A percentile compares a stretch with the other conserved stretches of the same genome.
Conservation (phyloP, 129 eudicot species). For the Ambrosia trifida region DNA sequence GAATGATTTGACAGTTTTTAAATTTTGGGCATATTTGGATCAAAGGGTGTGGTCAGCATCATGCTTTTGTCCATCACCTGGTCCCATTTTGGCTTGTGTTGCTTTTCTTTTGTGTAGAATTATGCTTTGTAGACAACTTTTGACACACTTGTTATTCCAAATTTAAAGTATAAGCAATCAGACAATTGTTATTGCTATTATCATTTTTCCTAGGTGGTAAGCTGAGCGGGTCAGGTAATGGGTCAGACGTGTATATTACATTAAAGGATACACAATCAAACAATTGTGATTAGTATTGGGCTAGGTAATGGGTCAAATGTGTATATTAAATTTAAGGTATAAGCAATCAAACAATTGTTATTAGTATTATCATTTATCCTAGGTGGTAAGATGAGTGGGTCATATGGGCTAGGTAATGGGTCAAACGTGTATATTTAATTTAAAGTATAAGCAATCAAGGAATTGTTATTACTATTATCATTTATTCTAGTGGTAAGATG, state of each 20-base stretch:
- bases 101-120: constrained; percentile 24
- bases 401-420: too few relatives aligned
- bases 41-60: constrained; percentile 32
- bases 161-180: constrained; percentile 20
- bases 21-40: constrained; percentile 20
- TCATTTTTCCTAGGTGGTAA: not conserved
- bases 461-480: not conserved
- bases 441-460: too few relatives aligned
- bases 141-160: constrained; percentile 29
- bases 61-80: constrained; percentile 36
- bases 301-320: not conserved
- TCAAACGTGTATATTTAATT: too few relatives aligned
- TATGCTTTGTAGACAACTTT: constrained; percentile 22
- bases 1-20: constrained; percentile 18
- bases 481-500: not conserved
- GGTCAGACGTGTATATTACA: not conserved
- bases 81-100: constrained; percentile 30
- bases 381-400: not conserved
- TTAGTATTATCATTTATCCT: not conserved
- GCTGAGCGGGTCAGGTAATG: not conserved
- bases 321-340: constrained; percentile 3
- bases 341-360: constrained; percentile 10
- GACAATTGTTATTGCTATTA: not conserved
- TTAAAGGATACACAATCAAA: constrained; percentile 18
- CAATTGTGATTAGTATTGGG: not conserved